These are phyloP conservation scores for Paramecium octaurelia DNA, from an alignment of 73 alveolate genomes.

Conservation along the genomic window DNA sequence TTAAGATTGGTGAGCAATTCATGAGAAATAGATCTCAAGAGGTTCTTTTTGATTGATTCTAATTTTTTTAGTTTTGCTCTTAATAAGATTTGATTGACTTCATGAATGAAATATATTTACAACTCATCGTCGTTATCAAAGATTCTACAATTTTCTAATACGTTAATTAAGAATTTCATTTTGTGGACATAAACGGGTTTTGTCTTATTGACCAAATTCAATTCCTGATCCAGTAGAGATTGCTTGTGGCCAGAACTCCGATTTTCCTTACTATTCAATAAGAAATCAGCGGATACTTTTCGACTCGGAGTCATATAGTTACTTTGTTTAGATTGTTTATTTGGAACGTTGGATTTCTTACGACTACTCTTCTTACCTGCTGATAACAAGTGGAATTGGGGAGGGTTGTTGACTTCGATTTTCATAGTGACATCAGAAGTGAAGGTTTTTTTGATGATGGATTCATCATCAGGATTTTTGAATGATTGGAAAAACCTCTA, in stretches of 20 bases:
- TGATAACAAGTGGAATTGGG: background rate
- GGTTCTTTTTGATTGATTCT: background rate
- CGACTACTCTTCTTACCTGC: background rate
- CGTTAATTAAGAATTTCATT: background rate
- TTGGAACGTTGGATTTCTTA: background rate
- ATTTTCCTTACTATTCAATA: background rate
- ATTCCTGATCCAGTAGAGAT: background rate
- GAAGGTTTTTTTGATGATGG: background rate
- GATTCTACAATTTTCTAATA: background rate
- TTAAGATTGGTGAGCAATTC: background rate
- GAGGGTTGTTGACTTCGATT: background rate
- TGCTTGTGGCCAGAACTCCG: background rate
- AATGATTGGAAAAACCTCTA: background rate
- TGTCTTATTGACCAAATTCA: background rate
- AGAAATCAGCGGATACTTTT: background rate
- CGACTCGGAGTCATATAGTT: background rate
- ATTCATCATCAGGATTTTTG: background rate
- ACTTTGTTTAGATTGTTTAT: background rate
- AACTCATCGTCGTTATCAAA: background rate
- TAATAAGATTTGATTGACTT: background rate
- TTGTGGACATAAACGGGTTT: background rate
- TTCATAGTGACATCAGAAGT: background rate
- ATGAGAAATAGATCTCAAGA: slow-evolving; percentile 9
- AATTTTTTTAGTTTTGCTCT: background rate
- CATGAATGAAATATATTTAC: slow-evolving; percentile 24